phyloP scores from a whole-genome alignment of 768 basidiomycete genomes.

The Leccinellum rugosiceps region DNA sequence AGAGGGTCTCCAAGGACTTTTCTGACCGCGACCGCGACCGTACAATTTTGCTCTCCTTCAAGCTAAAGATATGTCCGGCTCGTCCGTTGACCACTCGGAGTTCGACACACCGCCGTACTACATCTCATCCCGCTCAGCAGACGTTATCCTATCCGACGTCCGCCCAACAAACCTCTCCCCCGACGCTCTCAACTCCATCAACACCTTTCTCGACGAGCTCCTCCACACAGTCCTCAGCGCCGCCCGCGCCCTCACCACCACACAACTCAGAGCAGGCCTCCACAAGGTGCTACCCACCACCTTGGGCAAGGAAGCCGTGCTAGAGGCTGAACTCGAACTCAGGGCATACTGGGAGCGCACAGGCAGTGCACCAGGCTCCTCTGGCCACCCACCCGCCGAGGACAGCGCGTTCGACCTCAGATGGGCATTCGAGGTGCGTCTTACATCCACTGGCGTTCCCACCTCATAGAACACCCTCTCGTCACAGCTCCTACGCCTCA shows the following conservation, averaged over 20 bases:
- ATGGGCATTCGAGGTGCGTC: constrained; percentile 68
- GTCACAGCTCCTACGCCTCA: constrained; percentile 68
- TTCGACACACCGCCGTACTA: constrained; percentile 53
- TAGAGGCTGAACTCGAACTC: constrained; percentile 91
- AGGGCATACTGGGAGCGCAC: constrained; percentile 86
- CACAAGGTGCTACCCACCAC: constrained; percentile 72
- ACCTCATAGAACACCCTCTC: constrained; percentile 8
- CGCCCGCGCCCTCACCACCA: constrained; percentile 67
- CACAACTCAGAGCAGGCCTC: constrained; percentile 69
- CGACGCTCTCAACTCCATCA: constrained; percentile 76
- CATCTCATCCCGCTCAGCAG: constrained; percentile 80
- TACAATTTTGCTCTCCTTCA: too few species aligned
- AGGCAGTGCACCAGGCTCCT: constrained; percentile 33
- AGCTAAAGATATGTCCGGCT: constrained; percentile 41
- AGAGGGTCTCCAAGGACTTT: neutral
- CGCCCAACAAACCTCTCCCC: constrained; percentile 83
- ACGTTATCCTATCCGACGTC: constrained; percentile 89
- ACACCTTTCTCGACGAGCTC: constrained; percentile 82
- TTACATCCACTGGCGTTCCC: neutral
- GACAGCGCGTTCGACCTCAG: constrained; percentile 66
- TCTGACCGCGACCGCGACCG: constrained; percentile 30
- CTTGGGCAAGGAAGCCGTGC: constrained; percentile 85
- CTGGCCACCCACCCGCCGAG: constrained; percentile 35
- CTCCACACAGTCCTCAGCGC: constrained; percentile 67
- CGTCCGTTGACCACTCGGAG: constrained; percentile 35